Base-by-base conservation (phyloP, 2,329 filamentous ascomycete species). In the Arthrobotrys iridis region DNA sequence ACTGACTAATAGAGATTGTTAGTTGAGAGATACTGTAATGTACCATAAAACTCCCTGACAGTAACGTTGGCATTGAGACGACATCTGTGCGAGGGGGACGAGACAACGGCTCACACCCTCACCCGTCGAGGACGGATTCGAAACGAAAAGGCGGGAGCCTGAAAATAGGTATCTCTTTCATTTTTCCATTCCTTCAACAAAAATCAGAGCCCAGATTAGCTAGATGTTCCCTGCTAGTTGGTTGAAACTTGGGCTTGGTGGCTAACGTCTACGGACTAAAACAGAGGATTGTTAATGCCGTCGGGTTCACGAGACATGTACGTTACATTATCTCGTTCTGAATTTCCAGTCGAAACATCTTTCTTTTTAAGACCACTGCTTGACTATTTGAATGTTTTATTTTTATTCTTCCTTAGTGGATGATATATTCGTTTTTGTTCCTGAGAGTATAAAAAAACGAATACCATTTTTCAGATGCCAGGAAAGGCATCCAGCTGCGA, bases 201-300 rank as follows among this genome's bases (percentile, higher is more conserved):
- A 30, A 55, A 20, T 64, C 63, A 68, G 50, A 24, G 37, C 37
- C 63, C 59, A 33, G 57, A 58, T 64, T 59, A n/a, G n/a, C n/a
- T n/a, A 58, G 46, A 45, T 28, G 26, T 52, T 63, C 71, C 71
- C 71, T 75, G 71, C 71, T 75, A 75, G 63, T 64, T 37, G 33
- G 35, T 57, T 62, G 45, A 74, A 63, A 67, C 70, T 60, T 48
- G 13, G 70, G 62, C 70, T 74, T 62, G 70, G 59, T 64, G 43
- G 43, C 64, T 67, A 35, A 40, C 20, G 24, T 55, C 37, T 35
- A 55, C 35, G 48, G 48, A 66, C 62, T 43, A 65, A 60, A 73
- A 45, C 45, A 59, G 41, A 43, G 30, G 26, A 30, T 52, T 50
- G 59, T 75, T 67, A 35, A 75, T 75, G 63, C 65, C 40, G 58